Conservation (phyloP, 495 filamentous ascomycete genomes). For the Tuber umbilicatum region DNA sequence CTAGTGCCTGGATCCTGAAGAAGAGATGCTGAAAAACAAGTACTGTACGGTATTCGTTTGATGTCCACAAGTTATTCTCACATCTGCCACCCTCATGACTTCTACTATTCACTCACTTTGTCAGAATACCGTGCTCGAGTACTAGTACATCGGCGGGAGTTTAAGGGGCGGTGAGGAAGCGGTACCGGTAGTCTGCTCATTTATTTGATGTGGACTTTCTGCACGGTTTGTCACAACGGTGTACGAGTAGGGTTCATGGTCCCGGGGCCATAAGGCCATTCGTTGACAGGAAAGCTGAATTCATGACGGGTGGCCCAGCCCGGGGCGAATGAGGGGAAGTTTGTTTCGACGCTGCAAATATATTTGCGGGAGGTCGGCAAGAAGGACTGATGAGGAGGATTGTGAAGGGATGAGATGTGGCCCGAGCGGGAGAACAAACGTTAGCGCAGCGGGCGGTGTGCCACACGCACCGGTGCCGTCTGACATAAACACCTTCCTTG, state of each 20-base stretch:
- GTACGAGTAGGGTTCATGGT: slow-evolving; percentile 25
- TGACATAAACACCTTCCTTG: slow-evolving; percentile 11
- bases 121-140: no score
- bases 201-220: background rate
- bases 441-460: slow-evolving; percentile 22
- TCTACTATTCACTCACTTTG: slow-evolving; percentile 29
- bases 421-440: slow-evolving; percentile 24
- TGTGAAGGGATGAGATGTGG: slow-evolving; percentile 30
- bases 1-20: slow-evolving; percentile 28
- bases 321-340: background rate
- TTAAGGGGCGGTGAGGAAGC: slow-evolving; percentile 3
- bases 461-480: background rate
- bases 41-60: slow-evolving; percentile 17
- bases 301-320: background rate
- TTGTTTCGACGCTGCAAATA: background rate
- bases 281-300: background rate
- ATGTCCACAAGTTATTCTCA: slow-evolving; percentile 15
- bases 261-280: slow-evolving; percentile 9
- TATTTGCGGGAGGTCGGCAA: background rate
- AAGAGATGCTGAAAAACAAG: slow-evolving; percentile 13
- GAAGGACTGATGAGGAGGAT: slow-evolving; percentile 12
- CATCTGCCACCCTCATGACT: slow-evolving; percentile 8
- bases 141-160: background rate
- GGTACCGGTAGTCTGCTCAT: slow-evolving; percentile 3
- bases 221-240: background rate